Base-by-base conservation (phyloP, 2,329 filamentous ascomycete species). In the Beauveria caledonica region DNA sequence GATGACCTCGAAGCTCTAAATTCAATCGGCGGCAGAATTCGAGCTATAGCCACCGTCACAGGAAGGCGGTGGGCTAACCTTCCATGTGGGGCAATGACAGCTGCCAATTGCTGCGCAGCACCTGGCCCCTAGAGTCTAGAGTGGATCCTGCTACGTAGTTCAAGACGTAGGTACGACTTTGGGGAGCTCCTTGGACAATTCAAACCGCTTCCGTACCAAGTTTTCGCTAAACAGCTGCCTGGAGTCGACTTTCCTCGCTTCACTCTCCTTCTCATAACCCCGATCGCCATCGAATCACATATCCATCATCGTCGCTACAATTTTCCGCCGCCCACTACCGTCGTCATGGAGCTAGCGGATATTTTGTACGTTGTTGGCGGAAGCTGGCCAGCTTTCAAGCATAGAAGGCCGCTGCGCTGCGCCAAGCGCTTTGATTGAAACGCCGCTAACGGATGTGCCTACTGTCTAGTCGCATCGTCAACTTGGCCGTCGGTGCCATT, bases 401-500 rank as follows among this genome's bases (percentile, higher is more conserved):
- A 49, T 21, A 15, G 46, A 11, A 46, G 40, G 27, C 23, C 19
- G 29, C 44, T 19, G 36, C 39, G 36, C 70, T 42, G 56, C 53
- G 49, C 62, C 52, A 19, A 27, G 56, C 29, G 45, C 60, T 48
- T 51, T n/a, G 7, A 11, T 27, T 29, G 42, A 27, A 23, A 25
- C 23, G 33, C 63, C 62, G 71, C 75, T 78, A 71, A 78, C 68
- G 39, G 11, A 63, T 68, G 65, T 52, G 58, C 57, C 60, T 36
- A 63, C 62, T 67, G 10, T 56, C 62, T 73, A 97, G 94, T 79
- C 94, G 94, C 72, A 86, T 97, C 72, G 90, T 96, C 74, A 99
- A 99, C 82, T 81, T 99, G 75, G 90, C 80, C 69, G 86, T 95
- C 65, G 94, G 87, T 69, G 87, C 87, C 67, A 83, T 96, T 66